Percentiles rank a stretch among this genome's conserved stretches.
Evolutionary conservation across 148 eudicot genomes (phyloP).

Genomic region (Cornus kousa): DNA sequence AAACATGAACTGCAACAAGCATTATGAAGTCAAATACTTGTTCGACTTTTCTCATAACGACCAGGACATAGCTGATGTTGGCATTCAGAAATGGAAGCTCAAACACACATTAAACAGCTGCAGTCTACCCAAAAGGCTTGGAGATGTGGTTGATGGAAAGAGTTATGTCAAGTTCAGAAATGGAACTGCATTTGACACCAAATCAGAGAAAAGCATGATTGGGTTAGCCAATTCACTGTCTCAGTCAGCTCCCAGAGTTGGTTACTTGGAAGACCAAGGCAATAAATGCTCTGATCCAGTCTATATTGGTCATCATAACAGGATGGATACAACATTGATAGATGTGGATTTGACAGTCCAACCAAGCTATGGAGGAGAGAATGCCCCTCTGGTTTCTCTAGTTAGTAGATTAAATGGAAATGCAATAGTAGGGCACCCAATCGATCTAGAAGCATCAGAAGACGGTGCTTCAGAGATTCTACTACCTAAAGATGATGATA

Average conservation of each 20-base stretch:
- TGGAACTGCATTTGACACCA: neutral
- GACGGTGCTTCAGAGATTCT: conserved; percentile 5
- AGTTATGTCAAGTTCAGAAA: conserved; percentile 1
- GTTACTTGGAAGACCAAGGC: neutral
- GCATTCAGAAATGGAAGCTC: conserved; percentile 3
- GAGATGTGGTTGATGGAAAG: neutral
- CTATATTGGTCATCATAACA: neutral
- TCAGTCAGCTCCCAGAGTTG: neutral
- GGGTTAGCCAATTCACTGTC: too few species aligned
- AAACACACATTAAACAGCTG: conserved; percentile 3
- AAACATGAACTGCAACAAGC: conserved; percentile 12
- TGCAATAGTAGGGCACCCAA: conserved; percentile 36
- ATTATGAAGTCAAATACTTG: neutral
- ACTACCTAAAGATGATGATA: neutral
- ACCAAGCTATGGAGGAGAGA: conserved; percentile 18
- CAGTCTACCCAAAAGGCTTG: conserved; percentile 1
- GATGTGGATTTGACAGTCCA: conserved; percentile 31
- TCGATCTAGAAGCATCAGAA: conserved; percentile 24
- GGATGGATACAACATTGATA: conserved; percentile 12
- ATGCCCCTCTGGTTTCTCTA: conserved; percentile 40
- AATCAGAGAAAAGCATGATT: neutral
- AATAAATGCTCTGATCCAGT: neutral
- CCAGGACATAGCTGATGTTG: conserved; percentile 1
- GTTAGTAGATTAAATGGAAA: conserved; percentile 24
- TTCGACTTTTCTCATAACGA: neutral